Percentiles rank a stretch among this genome's conserved stretches.
These are phyloP conservation scores for Dispira simplex DNA, from an alignment of 192 early-diverging fungal genomes.

Conservation along the genomic window DNA sequence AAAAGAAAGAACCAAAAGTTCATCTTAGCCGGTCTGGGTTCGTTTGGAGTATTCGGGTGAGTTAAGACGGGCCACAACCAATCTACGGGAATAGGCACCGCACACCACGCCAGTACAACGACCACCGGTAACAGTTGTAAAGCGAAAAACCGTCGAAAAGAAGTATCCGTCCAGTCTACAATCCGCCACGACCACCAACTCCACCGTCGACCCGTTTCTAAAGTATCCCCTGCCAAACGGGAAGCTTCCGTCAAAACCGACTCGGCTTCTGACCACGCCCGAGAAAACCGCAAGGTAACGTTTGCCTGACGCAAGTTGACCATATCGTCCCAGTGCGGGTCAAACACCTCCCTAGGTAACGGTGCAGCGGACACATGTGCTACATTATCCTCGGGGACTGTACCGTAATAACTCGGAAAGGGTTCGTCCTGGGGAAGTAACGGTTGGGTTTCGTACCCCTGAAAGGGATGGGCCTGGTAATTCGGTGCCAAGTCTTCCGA, in stretches of 20 bases:
- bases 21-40: constrained; percentile 25
- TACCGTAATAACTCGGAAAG: no score
- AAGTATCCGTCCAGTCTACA: constrained; percentile 25
- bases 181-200: constrained; percentile 15
- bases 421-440: no score
- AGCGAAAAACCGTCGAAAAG: constrained; percentile 22
- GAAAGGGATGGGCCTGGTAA: no score
- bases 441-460: no score
- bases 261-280: constrained; percentile 28
- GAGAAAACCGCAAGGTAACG: constrained; percentile 21
- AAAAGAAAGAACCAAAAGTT: constrained; percentile 71
- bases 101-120: constrained; percentile 34
- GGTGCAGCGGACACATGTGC: no score
- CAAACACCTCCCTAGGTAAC: constrained; percentile 7
- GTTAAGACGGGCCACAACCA: not conserved
- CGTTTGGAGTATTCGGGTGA: not conserved
- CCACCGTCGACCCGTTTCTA: not conserved
- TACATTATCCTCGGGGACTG: no score
- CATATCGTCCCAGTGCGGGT: constrained; percentile 42
- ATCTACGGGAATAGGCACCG: constrained; percentile 35
- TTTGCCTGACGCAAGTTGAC: constrained; percentile 29
- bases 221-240: not conserved
- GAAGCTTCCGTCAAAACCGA: constrained; percentile 8
- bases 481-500: no score
- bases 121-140: constrained; percentile 34